These are phyloP conservation scores for Salicornia ramosissima DNA, from an alignment of 148 eudicot species.

Conservation along the genomic window DNA sequence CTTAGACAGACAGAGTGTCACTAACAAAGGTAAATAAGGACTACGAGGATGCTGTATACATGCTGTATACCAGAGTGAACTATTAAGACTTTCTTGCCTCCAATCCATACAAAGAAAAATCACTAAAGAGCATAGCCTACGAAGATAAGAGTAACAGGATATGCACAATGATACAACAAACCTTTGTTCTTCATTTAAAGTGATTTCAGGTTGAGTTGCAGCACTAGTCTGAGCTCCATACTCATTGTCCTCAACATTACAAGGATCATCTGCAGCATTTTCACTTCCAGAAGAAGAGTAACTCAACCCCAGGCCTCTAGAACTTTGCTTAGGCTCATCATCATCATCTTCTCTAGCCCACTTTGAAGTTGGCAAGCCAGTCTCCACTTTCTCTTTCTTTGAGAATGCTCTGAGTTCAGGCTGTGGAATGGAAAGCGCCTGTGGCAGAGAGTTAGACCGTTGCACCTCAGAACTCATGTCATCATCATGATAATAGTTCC, in stretches of 20 bases:
- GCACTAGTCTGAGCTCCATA: conserved; percentile 42
- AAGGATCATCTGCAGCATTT: conserved; percentile 49
- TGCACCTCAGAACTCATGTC: conserved; percentile 34
- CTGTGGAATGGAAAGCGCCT: conserved; percentile 42
- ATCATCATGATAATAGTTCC: conserved; percentile 43
- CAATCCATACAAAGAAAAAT: conserved; percentile 1
- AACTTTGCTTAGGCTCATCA: conserved; percentile 62
- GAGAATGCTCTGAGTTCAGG: conserved; percentile 48
- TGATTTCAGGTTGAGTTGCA: conserved; percentile 54
- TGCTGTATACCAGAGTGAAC: not conserved
- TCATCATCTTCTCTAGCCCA: conserved; percentile 98
- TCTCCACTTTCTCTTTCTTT: conserved; percentile 48
- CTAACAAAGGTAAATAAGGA: not conserved
- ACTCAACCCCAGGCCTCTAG: conserved; percentile 65
- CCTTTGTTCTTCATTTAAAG: conserved; percentile 80
- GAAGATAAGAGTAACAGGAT: not conserved
- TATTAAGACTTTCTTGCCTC: not conserved
- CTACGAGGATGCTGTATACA: not conserved
- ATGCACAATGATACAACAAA: conserved; percentile 20
- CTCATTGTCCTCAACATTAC: conserved; percentile 48
- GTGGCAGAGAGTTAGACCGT: conserved; percentile 34
- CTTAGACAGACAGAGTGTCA: not conserved
- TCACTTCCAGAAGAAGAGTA: conserved; percentile 98
- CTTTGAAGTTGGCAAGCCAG: conserved; percentile 76
- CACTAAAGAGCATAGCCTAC: not conserved